Evolutionary conservation across 306 rosid genomes (phyloP), one percentile per base, ranked within the genome.

Genomic region (Echinosophora koreensis): DNA sequence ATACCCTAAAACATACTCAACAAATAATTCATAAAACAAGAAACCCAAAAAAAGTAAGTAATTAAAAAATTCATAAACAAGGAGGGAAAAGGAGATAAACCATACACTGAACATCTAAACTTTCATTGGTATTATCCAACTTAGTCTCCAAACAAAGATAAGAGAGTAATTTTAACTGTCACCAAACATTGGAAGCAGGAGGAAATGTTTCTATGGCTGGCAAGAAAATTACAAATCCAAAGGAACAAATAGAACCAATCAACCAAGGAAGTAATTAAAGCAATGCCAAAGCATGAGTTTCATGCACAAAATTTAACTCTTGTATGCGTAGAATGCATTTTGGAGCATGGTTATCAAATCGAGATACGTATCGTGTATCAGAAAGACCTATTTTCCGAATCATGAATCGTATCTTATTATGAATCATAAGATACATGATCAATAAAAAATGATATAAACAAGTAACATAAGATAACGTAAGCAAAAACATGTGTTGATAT

Each of bases 231-330:
- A n/a, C 41, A 46, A 32, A 15, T 11, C 42, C 30, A 57, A 68
- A 35, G 42, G 66, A 62, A 51, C 61, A 27, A 28, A 70, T 11
- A 42, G 55, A 70, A 54, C 18, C 77, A 52, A 22, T 22, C 22
- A 22, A 22, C 22, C 52, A 16, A 22, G 22, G 35, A 70, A 59
- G 50, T 10, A 28, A 70, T 14, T 77, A 66, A 66, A 55, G 81
- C 50, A 41, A 37, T 62, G 63, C 59, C 34, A 80, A 51, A 46
- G 34, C 67, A 15, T 13, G 17, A 18, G 8, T 65, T 73, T 34
- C 18, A 64, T 14, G 27, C 47, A 41, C 30, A 22, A 0, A 30
- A 70, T 51, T 38, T 39, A 41, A 66, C 67, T 69, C 42, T 47
- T 41, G 22, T 15, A 34, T 47, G 15, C n/a, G 22, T 22, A 22